phyloP scores from a whole-genome alignment of 2,329 filamentous ascomycete species.

The Diaporthe batatas region DNA sequence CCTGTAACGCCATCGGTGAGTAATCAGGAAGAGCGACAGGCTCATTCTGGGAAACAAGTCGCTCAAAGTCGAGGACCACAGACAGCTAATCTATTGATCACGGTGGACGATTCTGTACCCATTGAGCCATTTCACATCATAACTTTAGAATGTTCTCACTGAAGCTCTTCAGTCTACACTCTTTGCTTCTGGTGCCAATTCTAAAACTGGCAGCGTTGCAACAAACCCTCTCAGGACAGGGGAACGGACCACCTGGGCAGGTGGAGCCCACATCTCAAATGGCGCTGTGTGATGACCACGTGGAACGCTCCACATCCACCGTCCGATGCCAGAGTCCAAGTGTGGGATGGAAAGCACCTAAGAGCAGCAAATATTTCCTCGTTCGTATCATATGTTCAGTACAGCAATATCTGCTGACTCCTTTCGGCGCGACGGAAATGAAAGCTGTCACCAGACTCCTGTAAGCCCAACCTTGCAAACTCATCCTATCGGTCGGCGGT shows the following conservation, averaged over 20 bases:
- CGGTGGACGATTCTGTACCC: not conserved
- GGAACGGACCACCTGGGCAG: not conserved
- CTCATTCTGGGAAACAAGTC: not conserved
- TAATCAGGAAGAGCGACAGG: not conserved
- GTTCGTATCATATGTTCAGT: not conserved
- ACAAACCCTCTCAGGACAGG: conserved; percentile 4
- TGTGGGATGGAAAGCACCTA: not conserved
- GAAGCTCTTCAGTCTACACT: not conserved
- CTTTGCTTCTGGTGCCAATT: not conserved
- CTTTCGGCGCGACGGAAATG: not conserved
- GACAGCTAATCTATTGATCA: not conserved
- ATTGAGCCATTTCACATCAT: not conserved
- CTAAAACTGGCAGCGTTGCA: conserved; percentile 14
- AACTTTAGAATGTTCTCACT: not conserved
- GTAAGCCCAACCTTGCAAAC: not conserved
- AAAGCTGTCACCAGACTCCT: not conserved
- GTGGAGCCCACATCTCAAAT: not conserved
- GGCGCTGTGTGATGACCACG: not conserved
- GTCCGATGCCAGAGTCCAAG: not conserved
- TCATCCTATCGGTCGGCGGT: not conserved
- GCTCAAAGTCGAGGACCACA: too few species aligned
- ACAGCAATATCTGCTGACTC: not conserved
- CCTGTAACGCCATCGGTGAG: too few species aligned
- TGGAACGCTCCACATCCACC: conserved; percentile 20
- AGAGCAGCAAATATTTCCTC: not conserved